Conservation (phyloP, 768 basidiomycete species). For the Phanerodontia chrysosporium region DNA sequence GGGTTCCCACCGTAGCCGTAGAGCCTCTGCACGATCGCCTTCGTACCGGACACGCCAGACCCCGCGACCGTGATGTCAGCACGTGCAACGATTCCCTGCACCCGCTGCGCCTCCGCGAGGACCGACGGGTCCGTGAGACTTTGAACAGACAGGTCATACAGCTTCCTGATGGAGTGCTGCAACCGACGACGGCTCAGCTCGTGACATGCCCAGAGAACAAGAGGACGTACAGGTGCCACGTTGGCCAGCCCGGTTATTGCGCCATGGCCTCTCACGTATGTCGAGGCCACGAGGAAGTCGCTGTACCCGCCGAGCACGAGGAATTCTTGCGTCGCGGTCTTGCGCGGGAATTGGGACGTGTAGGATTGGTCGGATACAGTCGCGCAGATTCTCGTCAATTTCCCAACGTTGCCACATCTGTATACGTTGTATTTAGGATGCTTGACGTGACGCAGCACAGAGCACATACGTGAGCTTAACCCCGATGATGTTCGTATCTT, state of each 20-base stretch:
- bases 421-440: slow-evolving; percentile 7
- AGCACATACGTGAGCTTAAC: slow-evolving; percentile 81
- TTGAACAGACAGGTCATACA: slow-evolving; percentile 59
- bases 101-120: slow-evolving; percentile 61
- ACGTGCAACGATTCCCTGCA: slow-evolving; percentile 79
- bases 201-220: background rate
- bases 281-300: slow-evolving; percentile 77
- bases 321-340: slow-evolving; percentile 64
- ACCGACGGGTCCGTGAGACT: slow-evolving; percentile 50
- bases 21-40: slow-evolving; percentile 67
- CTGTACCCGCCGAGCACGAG: slow-evolving; percentile 81
- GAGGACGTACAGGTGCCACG: slow-evolving; percentile 59
- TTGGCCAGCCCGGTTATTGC: slow-evolving; percentile 91
- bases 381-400: slow-evolving; percentile 80
- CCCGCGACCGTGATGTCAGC: slow-evolving; percentile 81
- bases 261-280: slow-evolving; percentile 74
- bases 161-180: slow-evolving; percentile 53
- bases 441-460: background rate
- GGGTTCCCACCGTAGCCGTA: slow-evolving; percentile 80
- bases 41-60: slow-evolving; percentile 77
- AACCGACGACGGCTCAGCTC: background rate
- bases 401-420: slow-evolving; percentile 90
- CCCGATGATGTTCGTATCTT: slow-evolving; percentile 75
- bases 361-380: slow-evolving; percentile 57
- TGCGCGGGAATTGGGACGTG: slow-evolving; percentile 57